Evolutionary conservation across 2,329 filamentous ascomycete species (phyloP), one percentile per base, ranked within the genome.

Genomic region (Aureobasidium mangrovei): DNA sequence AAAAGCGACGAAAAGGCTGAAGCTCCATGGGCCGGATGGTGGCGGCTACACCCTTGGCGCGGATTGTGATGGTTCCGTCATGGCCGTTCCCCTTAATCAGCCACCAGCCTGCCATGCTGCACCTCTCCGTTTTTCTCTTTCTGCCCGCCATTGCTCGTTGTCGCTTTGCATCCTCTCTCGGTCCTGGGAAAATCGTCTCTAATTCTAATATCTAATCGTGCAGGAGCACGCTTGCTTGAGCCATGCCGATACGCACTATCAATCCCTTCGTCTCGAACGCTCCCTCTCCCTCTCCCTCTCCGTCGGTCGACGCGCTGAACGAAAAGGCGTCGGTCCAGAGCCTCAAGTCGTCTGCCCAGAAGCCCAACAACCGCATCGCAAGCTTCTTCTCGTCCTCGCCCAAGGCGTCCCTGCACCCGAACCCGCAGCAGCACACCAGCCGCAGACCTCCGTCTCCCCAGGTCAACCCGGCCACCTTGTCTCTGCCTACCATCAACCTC

Each of bases 401-500:
- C 31, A 62, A 57, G 46, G 59, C 49, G 36, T 59, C 63, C 10
- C 59, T 57, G 39, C 58, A 59, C 40, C 53, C 80, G 58, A 75
- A 75, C 9, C 54, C 46, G 52, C 73, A 76, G 63, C 73, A 78
- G 61, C 74, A 78, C 57, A 71, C 75, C 57, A 81, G 84, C 65
- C 81, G 86, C 67, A 81, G 86, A 61, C 78, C 72, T 28, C 75
- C 80, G 49, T 78, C 83, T 39, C 78, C 80, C 56, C 79, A 82
- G 58, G 85, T 89, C 64, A 84, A 82, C 60, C 80, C 82, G 56
- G 79, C 89, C 40, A 84, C 86, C 56, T 74, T 91, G 60, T 87
- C 88, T 45, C 76, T 96, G 63, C 91, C 91, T 38, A 91, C 86
- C 53, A 96, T 97, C 65, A 95, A 89, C 40, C 79, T 97, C 55